A percentile compares a stretch with the other conserved stretches of the same genome.
phyloP scores from a whole-genome alignment of 257 asterid genomes.

The Salvia splendens region DNA sequence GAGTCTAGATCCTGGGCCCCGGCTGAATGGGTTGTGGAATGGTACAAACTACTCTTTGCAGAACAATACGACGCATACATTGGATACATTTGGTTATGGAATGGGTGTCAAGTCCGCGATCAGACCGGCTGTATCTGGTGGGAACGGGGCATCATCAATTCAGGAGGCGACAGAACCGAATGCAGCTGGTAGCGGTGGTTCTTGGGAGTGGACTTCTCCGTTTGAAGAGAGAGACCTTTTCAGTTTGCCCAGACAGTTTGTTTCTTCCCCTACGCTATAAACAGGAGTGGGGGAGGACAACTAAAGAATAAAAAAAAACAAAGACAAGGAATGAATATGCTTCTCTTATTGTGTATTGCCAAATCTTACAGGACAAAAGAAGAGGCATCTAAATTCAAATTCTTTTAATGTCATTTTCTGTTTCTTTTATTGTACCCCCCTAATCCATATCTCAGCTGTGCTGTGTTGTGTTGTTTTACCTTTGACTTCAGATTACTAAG shows the following conservation, averaged over 20 bases:
- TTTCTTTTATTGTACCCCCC: not conserved
- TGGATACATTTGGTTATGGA: constrained; percentile 57
- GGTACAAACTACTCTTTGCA: constrained; percentile 46
- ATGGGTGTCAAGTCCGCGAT: constrained; percentile 45
- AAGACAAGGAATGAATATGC: constrained; percentile 46
- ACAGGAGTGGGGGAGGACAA: constrained; percentile 40
- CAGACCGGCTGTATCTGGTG: constrained; percentile 55
- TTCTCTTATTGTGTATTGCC: constrained; percentile 40
- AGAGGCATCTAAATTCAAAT: constrained; percentile 37
- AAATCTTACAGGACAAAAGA: constrained; percentile 32
- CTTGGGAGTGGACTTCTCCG: constrained; percentile 90
- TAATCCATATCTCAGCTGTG: not conserved
- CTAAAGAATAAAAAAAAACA: constrained; percentile 40
- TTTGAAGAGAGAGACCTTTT: constrained; percentile 90
- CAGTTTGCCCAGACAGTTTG: constrained; percentile 89
- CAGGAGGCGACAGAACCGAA: constrained; percentile 50
- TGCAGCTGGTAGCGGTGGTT: constrained; percentile 36
- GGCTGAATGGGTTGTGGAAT: constrained; percentile 48
- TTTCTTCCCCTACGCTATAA: constrained; percentile 79
- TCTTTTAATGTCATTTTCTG: constrained; percentile 12
- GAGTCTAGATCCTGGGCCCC: constrained; percentile 54
- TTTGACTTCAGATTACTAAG: not conserved
- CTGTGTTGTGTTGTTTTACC: too few relatives aligned
- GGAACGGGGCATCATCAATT: constrained; percentile 37
- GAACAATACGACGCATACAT: constrained; percentile 37